Evolutionary conservation across 2,329 filamentous ascomycete species (phyloP), one percentile per base, ranked within the genome.

Genomic region (Atkinsonella hypoxylon): DNA sequence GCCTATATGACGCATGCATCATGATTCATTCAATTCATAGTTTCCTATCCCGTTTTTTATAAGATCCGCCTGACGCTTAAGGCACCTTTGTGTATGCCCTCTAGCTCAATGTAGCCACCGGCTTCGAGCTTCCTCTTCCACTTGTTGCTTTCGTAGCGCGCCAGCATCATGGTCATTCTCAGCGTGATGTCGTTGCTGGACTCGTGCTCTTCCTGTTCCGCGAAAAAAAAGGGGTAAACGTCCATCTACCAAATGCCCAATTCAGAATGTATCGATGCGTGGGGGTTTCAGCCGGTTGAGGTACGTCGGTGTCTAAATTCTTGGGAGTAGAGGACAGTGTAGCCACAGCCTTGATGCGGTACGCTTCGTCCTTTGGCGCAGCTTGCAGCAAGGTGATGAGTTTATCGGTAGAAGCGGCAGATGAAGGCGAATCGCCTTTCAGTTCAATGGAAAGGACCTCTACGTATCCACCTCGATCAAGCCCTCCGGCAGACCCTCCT

Each of bases 191-290:
- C 70, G 36, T 72, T 67, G 59, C 77, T 77, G 36, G 79, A 74
- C 56, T 73, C 64, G 62, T 82, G 77, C 64, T 83, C 77, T 10
- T 61, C 62, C 1, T 63, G 62, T 1, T 62, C 61, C 8, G 64
- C 63, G 0, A 64, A 61, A 4, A 61, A 4, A 76, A 61, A 4
- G 79, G 74, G 1, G 89, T 94, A 62, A 91, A 95, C 0, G 82
- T 95, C 91, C 93, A 98, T 31, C 93, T 78, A 0, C 89, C 89
- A 69, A 98, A 98, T 0, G 93, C 93, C 93, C 93, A 98, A 66
- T 98, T 98, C 53, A 98, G 77, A 43, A 98, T 95, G 63, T 93
- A 96, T 50, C 87, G 75, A 2, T 61, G 64, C 2, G 54, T 53
- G 3, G 67, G 58, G 45, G 61, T 59, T 4, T 65, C 57, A 8